Evolutionary conservation across 768 basidiomycete species (phyloP).

Genomic region (Boletus sensibilis): DNA sequence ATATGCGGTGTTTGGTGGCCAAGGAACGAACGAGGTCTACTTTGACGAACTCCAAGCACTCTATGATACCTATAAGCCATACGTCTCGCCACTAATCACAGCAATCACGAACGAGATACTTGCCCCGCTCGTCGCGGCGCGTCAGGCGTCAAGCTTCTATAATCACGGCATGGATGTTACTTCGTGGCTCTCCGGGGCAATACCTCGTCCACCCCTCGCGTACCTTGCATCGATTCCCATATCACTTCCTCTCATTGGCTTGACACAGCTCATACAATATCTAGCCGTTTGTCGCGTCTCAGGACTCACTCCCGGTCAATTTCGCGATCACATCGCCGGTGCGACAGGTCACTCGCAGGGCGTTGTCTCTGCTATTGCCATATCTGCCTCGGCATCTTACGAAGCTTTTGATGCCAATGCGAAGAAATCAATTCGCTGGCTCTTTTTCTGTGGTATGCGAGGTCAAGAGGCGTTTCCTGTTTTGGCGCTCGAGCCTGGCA

Average conservation of each 20-base stretch:
- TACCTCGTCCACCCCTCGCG: conserved; percentile 69
- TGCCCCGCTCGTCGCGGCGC: conserved; percentile 61
- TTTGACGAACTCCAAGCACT: conserved; percentile 93
- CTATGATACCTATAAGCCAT: conserved; percentile 89
- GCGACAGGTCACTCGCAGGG: conserved; percentile 98
- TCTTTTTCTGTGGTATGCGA: conserved; percentile 91
- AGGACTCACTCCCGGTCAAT: conserved; percentile 74
- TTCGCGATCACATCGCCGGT: conserved; percentile 73
- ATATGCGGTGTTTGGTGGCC: conserved; percentile 95
- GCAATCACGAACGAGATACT: conserved; percentile 67
- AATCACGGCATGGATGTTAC: conserved; percentile 76
- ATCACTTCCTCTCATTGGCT: conserved; percentile 93
- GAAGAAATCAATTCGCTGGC: conserved; percentile 83
- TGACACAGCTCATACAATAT: conserved; percentile 95
- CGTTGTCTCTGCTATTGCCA: conserved; percentile 88
- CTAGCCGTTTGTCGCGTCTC: conserved; percentile 75
- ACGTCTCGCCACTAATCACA: conserved; percentile 70
- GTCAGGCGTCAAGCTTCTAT: conserved; percentile 63
- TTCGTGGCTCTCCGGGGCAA: conserved; percentile 77
- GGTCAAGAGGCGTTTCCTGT: conserved; percentile 95
- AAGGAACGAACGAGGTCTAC: conserved; percentile 98
- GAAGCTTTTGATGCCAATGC: conserved; percentile 75
- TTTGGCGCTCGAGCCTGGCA: conserved; percentile 81
- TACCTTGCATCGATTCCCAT: conserved; percentile 94
- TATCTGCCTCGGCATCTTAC: conserved; percentile 75